Conservation (phyloP, 1,284 basidiomycete genomes). For the Coniferiporia weirii region DNA sequence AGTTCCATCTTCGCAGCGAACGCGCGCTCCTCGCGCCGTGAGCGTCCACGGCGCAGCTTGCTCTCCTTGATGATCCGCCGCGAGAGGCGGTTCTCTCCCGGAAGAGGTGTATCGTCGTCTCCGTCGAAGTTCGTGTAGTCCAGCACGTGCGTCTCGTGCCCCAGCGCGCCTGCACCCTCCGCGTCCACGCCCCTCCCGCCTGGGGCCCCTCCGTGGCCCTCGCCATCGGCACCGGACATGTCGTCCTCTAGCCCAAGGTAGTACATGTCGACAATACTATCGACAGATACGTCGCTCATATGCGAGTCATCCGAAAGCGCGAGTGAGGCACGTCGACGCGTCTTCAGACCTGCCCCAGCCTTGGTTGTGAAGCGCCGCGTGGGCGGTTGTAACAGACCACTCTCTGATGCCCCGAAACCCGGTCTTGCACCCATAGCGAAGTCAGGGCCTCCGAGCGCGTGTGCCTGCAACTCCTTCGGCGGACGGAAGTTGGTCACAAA, state of each 20-base stretch:
- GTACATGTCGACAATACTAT: conserved; percentile 30
- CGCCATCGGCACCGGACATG: conserved; percentile 30
- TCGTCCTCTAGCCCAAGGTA: conserved; percentile 47
- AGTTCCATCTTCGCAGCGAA: conserved; percentile 21
- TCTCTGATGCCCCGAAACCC: neutral
- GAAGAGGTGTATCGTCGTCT: conserved; percentile 60
- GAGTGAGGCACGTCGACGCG: neutral
- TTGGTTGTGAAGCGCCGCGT: conserved; percentile 9
- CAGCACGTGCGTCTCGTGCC: conserved; percentile 50
- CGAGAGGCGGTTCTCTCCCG: conserved; percentile 61
- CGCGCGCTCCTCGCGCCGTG: conserved; percentile 34
- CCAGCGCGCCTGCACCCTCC: conserved; percentile 32
- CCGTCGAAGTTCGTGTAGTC: conserved; percentile 83
- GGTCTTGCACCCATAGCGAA: conserved; percentile 11
- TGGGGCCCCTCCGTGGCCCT: conserved; percentile 19
- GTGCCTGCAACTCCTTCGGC: conserved; percentile 11
- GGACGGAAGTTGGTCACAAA: conserved; percentile 64
- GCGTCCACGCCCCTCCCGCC: neutral
- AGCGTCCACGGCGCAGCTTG: conserved; percentile 54
- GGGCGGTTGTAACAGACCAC: conserved; percentile 13
- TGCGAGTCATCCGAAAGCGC: conserved; percentile 8
- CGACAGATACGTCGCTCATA: conserved; percentile 27
- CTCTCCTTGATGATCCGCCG: conserved; percentile 63
- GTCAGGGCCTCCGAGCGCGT: conserved; percentile 7
- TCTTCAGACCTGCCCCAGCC: neutral